Base-by-base conservation (phyloP, 305 asterid species). In the Plantago rigida region DNA sequence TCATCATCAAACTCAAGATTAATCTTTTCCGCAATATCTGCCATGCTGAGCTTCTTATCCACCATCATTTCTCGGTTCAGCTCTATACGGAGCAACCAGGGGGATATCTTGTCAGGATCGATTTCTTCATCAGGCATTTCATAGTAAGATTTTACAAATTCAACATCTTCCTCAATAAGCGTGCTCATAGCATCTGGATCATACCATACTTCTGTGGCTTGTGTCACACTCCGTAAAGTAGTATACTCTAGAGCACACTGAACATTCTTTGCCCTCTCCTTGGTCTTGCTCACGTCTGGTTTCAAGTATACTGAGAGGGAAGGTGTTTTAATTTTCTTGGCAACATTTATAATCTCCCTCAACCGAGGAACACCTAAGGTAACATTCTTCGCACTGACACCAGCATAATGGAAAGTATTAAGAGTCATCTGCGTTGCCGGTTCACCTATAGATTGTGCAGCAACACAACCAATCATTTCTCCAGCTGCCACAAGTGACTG, bases 371-470 rank as follows among this genome's bases (percentile, higher is more conserved):
- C 99, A 72, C 99, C 99, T 58, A 93, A 78, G 57, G 99, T 92
- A 72, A 92, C 99, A 69, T 92, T 92, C 81, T 92, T 92, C 60
- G 99, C 99, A 89, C 99, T 92, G 68, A 89, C 99, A 87, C 99
- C 99, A 79, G 97, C 99, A 83, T 83, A 92, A 52, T 92, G 99
- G 69, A 92, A 92, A 1, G 99, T 92, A 73, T 92, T 92, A 15
- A 92, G 95, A 58, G 99, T 92, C 99, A 92, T 92, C 78, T 92
- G 99, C 2, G 99, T 92, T 9, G 99, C 97, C 46, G 99, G 99
- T 69, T 92, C 97, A 66, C 99, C 99, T 63, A 92, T 92, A 52
- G 99, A 92, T 63, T 92, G 99, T 41, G 99, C 97, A 54, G 97
- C 99, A 76, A 92, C 94, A 73, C 95, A 84, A 41, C 99, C 99